phyloP scores from a whole-genome alignment of 306 rosid genomes.

The Begonia peltatifolia region DNA sequence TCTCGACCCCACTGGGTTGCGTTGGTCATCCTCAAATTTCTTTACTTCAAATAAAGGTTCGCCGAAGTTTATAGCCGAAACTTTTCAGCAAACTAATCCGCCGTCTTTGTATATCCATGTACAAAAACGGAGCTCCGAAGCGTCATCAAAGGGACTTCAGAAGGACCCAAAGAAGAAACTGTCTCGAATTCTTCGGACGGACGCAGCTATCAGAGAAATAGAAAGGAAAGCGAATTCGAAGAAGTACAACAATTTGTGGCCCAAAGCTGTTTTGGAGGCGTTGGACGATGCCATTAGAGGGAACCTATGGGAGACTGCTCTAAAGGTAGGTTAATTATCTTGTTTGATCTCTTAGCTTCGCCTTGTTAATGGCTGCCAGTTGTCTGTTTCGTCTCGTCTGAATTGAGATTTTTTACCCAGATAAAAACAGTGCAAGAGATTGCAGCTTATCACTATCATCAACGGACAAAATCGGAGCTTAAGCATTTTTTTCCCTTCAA shows the following conservation, averaged over 20 bases:
- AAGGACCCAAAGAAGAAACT: constrained; percentile 46
- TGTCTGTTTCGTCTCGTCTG: no score
- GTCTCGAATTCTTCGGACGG: constrained; percentile 72
- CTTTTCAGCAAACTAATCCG: constrained; percentile 2
- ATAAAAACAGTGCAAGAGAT: no score
- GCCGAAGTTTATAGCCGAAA: constrained; percentile 11
- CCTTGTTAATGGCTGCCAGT: neutral
- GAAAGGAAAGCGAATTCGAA: constrained; percentile 49
- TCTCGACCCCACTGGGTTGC: constrained; percentile 1
- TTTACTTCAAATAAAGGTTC: constrained; percentile 13
- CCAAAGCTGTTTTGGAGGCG: constrained; percentile 87
- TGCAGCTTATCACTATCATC: no score
- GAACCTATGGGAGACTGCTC: constrained; percentile 45
- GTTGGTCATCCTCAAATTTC: constrained; percentile 16
- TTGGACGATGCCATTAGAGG: constrained; percentile 48
- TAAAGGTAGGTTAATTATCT: constrained; percentile 28
- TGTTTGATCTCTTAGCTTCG: neutral
- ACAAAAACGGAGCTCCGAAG: constrained; percentile 28
- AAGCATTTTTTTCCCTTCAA: no score
- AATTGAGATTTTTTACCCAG: no score
- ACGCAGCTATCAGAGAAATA: constrained; percentile 57
- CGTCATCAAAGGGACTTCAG: constrained; percentile 25
- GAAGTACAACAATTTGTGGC: constrained; percentile 58
- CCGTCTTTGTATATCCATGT: constrained; percentile 15
- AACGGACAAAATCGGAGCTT: no score